Percentiles rank a stretch among this genome's conserved stretches.
phyloP scores from a whole-genome alignment of 1,284 basidiomycete species.

The Caloboletus firmus region DNA sequence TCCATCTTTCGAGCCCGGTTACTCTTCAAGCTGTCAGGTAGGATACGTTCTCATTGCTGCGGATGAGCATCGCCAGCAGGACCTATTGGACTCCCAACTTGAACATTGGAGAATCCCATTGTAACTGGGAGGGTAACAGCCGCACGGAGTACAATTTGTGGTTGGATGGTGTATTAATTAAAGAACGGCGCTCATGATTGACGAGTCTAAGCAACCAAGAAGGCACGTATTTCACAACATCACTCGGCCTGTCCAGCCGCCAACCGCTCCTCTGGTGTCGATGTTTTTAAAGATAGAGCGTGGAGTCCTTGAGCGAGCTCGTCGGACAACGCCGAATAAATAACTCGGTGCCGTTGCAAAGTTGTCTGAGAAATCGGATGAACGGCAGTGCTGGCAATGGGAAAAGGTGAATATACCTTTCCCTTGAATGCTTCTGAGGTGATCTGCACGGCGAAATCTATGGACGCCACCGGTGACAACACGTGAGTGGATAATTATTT shows the following conservation, averaged over 20 bases:
- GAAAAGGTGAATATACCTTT: constrained; percentile 50
- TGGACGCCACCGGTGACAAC: constrained; percentile 18
- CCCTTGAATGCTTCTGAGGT: constrained; percentile 70
- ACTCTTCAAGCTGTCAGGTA: constrained; percentile 8
- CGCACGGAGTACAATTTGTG: constrained; percentile 18
- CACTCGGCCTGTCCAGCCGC: constrained; percentile 22
- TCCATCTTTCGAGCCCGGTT: constrained; percentile 2
- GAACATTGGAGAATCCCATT: constrained; percentile 20
- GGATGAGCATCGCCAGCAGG: constrained; percentile 23
- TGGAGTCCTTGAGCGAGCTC: constrained; percentile 71
- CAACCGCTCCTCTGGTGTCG: constrained; percentile 55
- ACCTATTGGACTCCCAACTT: constrained; percentile 9
- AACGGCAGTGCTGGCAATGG: constrained; percentile 1
- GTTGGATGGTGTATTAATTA: constrained; percentile 32
- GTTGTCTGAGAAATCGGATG: constrained; percentile 49
- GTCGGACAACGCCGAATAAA: constrained; percentile 66
- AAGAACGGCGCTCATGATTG: constrained; percentile 34
- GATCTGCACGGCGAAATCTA: constrained; percentile 74
- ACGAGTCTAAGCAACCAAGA: constrained; percentile 16
- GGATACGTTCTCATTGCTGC: constrained; percentile 20
- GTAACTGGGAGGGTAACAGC: constrained; percentile 17
- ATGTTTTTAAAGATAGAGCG: constrained; percentile 73
- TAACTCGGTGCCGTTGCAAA: constrained; percentile 76
- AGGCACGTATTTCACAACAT: constrained; percentile 25
- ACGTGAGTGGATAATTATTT: constrained; percentile 24